Conservation (phyloP, 768 basidiomycete genomes). For the Hysterangium stoloniferum region DNA sequence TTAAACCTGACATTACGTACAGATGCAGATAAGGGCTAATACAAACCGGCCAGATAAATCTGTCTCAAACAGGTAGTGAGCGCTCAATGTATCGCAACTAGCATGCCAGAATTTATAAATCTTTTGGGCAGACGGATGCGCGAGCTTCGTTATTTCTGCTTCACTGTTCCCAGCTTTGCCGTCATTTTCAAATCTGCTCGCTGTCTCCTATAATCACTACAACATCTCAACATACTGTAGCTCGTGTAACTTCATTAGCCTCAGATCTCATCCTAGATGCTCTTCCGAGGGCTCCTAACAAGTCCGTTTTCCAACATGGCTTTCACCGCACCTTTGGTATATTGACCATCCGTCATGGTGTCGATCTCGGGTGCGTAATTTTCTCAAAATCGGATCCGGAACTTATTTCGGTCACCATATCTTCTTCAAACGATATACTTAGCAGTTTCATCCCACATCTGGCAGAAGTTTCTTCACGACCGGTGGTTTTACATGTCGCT, state of each 20-base stretch:
- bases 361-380: constrained; percentile 54
- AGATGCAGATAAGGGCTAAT: too few relatives aligned
- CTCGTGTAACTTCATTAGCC: constrained; percentile 63
- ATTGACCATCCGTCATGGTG: constrained; percentile 52
- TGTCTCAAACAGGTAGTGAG: too few relatives aligned
- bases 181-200: too few relatives aligned
- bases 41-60: too few relatives aligned
- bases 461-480: constrained; percentile 53
- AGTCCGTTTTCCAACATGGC: constrained; percentile 35
- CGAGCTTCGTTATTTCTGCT: too few relatives aligned
- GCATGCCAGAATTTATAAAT: too few relatives aligned
- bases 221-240: constrained; percentile 33
- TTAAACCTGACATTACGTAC: too few relatives aligned
- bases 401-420: constrained; percentile 55
- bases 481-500: constrained; percentile 68
- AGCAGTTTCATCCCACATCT: constrained; percentile 61
- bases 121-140: too few relatives aligned
- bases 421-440: constrained; percentile 42
- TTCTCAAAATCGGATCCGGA: constrained; percentile 35
- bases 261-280: constrained; percentile 62
- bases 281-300: constrained; percentile 33
- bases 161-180: too few relatives aligned
- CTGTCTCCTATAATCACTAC: too few relatives aligned
- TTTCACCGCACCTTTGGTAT: constrained; percentile 37
- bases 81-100: too few relatives aligned